Base-by-base conservation (phyloP, 805 yeast species). In the Hanseniaspora hatyaiensis region DNA sequence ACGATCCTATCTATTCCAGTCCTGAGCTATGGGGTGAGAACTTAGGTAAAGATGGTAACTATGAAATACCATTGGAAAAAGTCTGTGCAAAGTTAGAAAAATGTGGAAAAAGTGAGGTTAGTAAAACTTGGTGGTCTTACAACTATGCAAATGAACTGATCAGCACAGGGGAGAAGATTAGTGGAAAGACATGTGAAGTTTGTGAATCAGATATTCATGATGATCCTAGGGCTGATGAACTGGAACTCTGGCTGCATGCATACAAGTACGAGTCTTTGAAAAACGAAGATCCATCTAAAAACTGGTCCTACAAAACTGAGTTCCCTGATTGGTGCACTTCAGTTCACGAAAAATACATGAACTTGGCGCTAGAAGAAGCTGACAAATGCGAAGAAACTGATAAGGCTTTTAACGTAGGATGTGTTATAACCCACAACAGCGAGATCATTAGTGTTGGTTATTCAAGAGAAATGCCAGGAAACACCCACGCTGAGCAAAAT, bases 401-500 rank as follows among this genome's bases (percentile, higher is more conserved):
- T 29, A 82, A 95, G 0, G 96, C 95, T 19, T 89, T 82, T 60
- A 78, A 88, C 53, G 97, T 92, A n/a, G 98, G 98, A 5, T 94
- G 95, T 0, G 78, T 86, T 0, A 66, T 92, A 4, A 89, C 77
- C 0, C 64, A 72, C 48, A 81, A 82, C 32, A 72, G 72, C 19
- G 57, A 72, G 45, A 67, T 89, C 0, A 13, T 45, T 3, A 71
- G 82, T 6, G 77, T 84, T 0, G 98, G 98, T 0, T 86, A 75
- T 58, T 85, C 97, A 0, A 71, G 97, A 47, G 98, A 92, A 62
- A 66, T 88, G 2, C 83, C 81, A 16, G 98, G 97, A 0, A 92
- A 89, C 62, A 89, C 98, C 0, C 98, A 89, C 61, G 98, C 98
- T 3, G 98, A 92, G 58, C 96, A 92, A 60, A 82, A 94, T 67